Conservation (phyloP, 208 protist genomes). For the Angomonas deanei region DNA sequence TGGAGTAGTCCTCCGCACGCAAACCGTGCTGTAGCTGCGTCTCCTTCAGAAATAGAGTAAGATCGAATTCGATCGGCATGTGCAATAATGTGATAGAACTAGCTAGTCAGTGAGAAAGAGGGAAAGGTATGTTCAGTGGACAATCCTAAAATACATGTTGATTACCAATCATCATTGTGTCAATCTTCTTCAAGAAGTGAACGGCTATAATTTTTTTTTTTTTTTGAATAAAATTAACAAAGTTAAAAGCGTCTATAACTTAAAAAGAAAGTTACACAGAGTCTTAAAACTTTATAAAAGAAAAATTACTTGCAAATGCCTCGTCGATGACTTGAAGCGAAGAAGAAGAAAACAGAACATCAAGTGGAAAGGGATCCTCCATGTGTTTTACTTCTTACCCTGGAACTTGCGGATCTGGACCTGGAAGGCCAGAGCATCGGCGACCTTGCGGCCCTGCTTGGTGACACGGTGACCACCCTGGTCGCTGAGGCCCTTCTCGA, state of each 20-base stretch:
- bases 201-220: constrained; percentile 11
- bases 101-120: not conserved
- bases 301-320: constrained; percentile 13
- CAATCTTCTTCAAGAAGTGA: too few species aligned
- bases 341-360: not conserved
- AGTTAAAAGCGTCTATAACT: not conserved
- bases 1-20: constrained; percentile 72
- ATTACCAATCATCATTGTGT: too few species aligned
- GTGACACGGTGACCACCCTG: constrained; percentile 92
- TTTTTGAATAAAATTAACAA: not conserved
- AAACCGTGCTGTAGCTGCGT: constrained; percentile 85
- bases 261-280: constrained; percentile 6
- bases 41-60: constrained; percentile 75
- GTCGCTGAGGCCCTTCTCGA: constrained; percentile 73
- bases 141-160: constrained; percentile 1
- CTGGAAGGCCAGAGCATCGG: constrained; percentile 94
- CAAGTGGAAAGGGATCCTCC: too few species aligned
- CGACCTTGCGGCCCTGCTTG: constrained; percentile 90
- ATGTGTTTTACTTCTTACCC: constrained; percentile 25
- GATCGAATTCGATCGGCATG: constrained; percentile 60
- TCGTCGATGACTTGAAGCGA: not conserved
- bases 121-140: not conserved
- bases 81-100: not conserved
- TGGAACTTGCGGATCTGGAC: constrained; percentile 68
- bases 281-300: constrained; percentile 4